A percentile compares a stretch with the other conserved stretches of the same genome.
These are phyloP conservation scores for Rhodotorula kratochvilovae DNA, from an alignment of 768 basidiomycete species.

Conservation along the genomic window DNA sequence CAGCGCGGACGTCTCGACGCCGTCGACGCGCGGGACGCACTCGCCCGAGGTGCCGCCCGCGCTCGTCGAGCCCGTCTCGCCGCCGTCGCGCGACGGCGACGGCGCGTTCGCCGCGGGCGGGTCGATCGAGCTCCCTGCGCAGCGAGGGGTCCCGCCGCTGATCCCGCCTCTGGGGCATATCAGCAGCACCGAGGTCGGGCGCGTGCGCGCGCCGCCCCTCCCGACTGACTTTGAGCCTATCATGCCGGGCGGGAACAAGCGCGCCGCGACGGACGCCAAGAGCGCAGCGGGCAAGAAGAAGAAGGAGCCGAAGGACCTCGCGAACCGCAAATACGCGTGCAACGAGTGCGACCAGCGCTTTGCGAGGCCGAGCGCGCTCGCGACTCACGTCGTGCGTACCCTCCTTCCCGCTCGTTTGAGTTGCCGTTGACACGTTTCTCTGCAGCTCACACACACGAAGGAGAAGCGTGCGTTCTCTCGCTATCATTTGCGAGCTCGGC, in stretches of 20 bases:
- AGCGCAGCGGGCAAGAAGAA: neutral
- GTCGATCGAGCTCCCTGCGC: neutral
- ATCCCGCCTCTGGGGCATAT: neutral
- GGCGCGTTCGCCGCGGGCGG: neutral
- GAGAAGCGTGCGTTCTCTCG: conserved; percentile 10
- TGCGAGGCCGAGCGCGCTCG: conserved; percentile 12
- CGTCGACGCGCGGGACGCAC: neutral
- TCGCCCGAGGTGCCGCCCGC: neutral
- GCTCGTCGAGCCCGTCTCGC: neutral
- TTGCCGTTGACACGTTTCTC: neutral
- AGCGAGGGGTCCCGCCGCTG: neutral
- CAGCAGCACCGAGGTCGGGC: neutral
- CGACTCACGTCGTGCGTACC: conserved; percentile 4
- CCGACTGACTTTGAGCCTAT: neutral
- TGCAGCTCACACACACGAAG: conserved; percentile 10
- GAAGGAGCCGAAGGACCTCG: conserved; percentile 4
- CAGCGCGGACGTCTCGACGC: neutral
- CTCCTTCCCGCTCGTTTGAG: too few species aligned
- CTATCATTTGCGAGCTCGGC: neutral
- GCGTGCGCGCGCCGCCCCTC: neutral
- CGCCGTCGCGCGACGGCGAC: neutral
- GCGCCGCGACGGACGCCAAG: neutral
- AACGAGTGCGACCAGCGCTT: conserved; percentile 18
- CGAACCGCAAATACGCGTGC: conserved; percentile 8
- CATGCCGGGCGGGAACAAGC: neutral